Conservation (phyloP, 495 filamentous ascomycete genomes). For the Hypoxylon perforatum region DNA sequence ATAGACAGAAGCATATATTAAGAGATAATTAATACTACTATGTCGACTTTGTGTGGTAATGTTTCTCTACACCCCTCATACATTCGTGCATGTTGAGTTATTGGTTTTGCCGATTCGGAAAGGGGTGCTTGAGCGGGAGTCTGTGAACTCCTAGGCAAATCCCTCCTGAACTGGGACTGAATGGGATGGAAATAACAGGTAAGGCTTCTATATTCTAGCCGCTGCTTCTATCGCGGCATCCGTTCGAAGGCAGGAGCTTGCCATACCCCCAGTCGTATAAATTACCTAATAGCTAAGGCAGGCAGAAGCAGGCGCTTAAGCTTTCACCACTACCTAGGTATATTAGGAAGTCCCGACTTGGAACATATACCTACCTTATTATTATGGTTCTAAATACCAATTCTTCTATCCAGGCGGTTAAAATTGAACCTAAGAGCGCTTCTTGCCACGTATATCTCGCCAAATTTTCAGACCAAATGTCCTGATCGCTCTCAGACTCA, state of each 20-base stretch:
- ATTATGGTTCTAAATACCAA: not conserved
- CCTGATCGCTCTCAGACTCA: not conserved
- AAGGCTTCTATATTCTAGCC: constrained; percentile 8
- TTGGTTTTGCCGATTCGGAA: too few species aligned
- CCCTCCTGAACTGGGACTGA: too few species aligned
- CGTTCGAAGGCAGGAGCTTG: not conserved
- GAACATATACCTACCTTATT: not conserved
- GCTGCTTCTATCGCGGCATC: not conserved
- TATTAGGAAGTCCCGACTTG: constrained; percentile 14
- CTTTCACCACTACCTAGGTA: constrained; percentile 9
- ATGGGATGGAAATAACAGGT: not conserved
- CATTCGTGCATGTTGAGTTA: too few species aligned
- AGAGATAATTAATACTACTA: too few species aligned
- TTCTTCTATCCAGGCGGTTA: too few species aligned
- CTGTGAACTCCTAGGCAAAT: too few species aligned
- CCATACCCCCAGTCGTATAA: not conserved
- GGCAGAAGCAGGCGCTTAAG: constrained; percentile 14
- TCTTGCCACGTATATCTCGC: not conserved
- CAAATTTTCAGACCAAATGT: not conserved
- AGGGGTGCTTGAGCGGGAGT: too few species aligned
- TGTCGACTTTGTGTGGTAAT: too few species aligned
- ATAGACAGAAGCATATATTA: too few species aligned
- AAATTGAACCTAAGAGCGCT: not conserved
- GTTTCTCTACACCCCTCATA: too few species aligned
- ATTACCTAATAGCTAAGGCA: not conserved